These are phyloP conservation scores for Golubevia pallescens DNA, from an alignment of 1,284 basidiomycete species.

Conservation along the genomic window DNA sequence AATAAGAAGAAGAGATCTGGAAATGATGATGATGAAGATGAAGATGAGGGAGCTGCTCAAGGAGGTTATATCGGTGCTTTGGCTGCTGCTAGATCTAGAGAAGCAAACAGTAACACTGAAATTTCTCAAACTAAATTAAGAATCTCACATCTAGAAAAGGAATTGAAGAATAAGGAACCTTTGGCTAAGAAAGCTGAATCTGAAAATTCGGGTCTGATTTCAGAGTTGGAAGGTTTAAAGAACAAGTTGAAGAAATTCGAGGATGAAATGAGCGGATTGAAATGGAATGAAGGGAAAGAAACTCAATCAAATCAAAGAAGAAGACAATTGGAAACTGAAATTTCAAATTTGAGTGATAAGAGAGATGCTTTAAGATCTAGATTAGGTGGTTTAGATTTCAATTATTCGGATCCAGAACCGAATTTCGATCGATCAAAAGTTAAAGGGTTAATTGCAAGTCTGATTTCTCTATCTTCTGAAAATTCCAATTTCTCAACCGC, in stretches of 20 bases:
- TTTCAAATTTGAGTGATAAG: conserved; percentile 35
- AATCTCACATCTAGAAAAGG: conserved; percentile 50
- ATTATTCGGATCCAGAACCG: conserved; percentile 48
- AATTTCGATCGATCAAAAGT: conserved; percentile 55
- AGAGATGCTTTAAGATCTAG: conserved; percentile 48
- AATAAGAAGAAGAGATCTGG: too few relatives aligned
- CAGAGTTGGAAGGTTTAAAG: conserved; percentile 37
- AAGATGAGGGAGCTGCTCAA: conserved; percentile 26
- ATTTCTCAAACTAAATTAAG: conserved; percentile 53
- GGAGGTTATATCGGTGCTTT: conserved; percentile 62
- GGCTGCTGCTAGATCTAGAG: conserved; percentile 43
- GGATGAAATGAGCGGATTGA: conserved; percentile 17
- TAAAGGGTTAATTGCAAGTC: conserved; percentile 56
- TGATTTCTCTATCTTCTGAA: conserved; percentile 42
- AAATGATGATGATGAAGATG: neutral
- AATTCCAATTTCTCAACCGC: conserved; percentile 48
- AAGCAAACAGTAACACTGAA: conserved; percentile 46
- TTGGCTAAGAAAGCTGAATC: conserved; percentile 45
- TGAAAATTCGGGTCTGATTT: conserved; percentile 42
- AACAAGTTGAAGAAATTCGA: conserved; percentile 15
- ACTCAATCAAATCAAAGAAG: conserved; percentile 25
- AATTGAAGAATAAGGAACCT: conserved; percentile 53
- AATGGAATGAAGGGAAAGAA: conserved; percentile 46
- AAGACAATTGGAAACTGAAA: conserved; percentile 19
- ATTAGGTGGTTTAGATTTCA: conserved; percentile 53